A percentile compares a stretch with the other conserved stretches of the same genome.
These are phyloP conservation scores for Cucurbita maxima DNA, from an alignment of 306 rosid genomes.

Conservation along the genomic window DNA sequence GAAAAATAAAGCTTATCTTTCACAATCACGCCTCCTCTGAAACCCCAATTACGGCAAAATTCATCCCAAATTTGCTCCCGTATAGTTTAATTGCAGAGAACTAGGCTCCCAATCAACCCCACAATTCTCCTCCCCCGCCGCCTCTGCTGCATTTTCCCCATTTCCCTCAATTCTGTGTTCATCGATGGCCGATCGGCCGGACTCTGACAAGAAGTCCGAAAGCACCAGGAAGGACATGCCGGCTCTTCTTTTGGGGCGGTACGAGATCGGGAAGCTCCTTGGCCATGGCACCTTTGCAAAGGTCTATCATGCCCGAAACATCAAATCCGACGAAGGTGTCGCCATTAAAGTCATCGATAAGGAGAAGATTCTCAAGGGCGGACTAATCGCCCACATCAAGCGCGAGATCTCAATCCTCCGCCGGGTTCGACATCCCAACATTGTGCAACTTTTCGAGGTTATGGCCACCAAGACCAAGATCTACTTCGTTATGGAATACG, in stretches of 20 bases:
- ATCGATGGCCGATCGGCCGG: conserved; percentile 28
- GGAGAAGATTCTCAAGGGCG: conserved; percentile 72
- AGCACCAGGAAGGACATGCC: conserved; percentile 25
- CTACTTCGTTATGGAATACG: conserved; percentile 84
- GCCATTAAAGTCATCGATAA: conserved; percentile 92
- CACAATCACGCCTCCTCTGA: not conserved
- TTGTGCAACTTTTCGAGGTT: conserved; percentile 82
- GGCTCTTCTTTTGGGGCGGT: conserved; percentile 48
- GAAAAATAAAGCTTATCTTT: not conserved
- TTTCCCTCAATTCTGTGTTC: not conserved
- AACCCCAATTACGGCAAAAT: not conserved
- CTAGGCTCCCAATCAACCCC: not conserved
- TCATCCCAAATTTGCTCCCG: conserved; percentile 1
- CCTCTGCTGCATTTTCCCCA: not conserved
- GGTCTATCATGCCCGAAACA: conserved; percentile 66
- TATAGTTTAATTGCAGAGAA: not conserved
- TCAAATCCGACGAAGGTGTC: conserved; percentile 48
- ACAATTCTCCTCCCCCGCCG: not conserved
- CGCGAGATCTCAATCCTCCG: conserved; percentile 98
- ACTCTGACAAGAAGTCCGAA: not conserved
- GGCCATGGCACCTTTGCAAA: conserved; percentile 95
- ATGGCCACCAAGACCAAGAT: conserved; percentile 93
- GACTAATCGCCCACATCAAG: conserved; percentile 74
- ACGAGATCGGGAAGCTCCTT: conserved; percentile 66
- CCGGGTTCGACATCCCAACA: conserved; percentile 87